Evolutionary conservation across 495 filamentous ascomycete genomes (phyloP), one percentile per base, ranked within the genome.

Genomic region (Podospora appendiculata): DNA sequence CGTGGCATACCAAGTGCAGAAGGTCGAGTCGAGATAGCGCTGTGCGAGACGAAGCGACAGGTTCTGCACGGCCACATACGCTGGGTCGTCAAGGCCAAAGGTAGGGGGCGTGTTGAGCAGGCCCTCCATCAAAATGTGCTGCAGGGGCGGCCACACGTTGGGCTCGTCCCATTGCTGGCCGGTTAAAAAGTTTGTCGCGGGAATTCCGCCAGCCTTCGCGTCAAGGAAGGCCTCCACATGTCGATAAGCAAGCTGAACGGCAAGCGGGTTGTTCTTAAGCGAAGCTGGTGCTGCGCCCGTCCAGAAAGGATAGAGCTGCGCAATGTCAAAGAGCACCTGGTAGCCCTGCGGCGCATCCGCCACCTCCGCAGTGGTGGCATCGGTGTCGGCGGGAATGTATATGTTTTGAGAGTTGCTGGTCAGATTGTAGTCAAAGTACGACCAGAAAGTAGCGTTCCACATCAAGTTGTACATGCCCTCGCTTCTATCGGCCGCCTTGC

Each of bases 101-200:
- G 74, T 76, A 2, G 73, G 47, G 4, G 73, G 73, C 1, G 71
- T 74, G 47, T 71, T 69, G 43, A 72, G 64, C 3, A 78, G 63
- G 4, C 72, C 71, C 34, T 74, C 59, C 69, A 76, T 78, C 12
- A 78, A 52, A 13, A 70, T 58, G 61, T 78, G 71, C 63, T 67
- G 65, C 32, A 75, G 60, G 14, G 70, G 70, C 13, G 74, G 74
- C 74, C 74, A 78, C n/a, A 78, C 74, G 42, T 70, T 76, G 5
- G 74, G 73, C 51, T 78, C 62, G 58, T 78, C 74, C 74, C 74
- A 78, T 51, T 78, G 74, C 62, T 78, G 74, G 38, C 74, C 72
- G 0, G 74, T 74, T 14, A 48, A 32, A 35, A 69, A 63, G 54
- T 73, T 78, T 18, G 73, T 73, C 8, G 72, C 69, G 6, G 73